Base-by-base conservation (phyloP, 179 eudicot species). In the Heliamphora pulchella region DNA sequence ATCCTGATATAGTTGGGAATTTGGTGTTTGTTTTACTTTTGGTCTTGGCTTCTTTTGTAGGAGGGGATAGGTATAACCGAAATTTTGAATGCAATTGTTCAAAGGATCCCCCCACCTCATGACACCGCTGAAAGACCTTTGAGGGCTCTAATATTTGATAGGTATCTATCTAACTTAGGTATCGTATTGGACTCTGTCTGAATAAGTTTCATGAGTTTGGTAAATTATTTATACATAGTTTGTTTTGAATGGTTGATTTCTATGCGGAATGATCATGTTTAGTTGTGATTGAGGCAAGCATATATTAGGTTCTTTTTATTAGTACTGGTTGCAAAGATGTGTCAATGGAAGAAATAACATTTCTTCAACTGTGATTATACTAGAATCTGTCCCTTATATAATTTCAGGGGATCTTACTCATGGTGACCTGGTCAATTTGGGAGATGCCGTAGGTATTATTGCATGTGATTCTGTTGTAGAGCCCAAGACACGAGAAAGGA, bases 101-200 rank as follows among this genome's bases (percentile, higher is more conserved):
- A 87, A 82, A 93, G 76, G 90, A 76, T 96, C 80, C 97, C 99
- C 47, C 91, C 98, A 79, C 98, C 99, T 83, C 82, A 4, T 74
- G 92, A 91, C 71, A 89, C 89, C 78, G 84, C 96, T 80, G 81
- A 91, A 80, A 84, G 79, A 82, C 90, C 98, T 75, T 89, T 96
- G 84, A 94, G 98, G 88, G 98, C 99, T 84, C 90, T 96, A 74
- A 96, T 96, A 85, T 96, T 96, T 90, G 99, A 96, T 83, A 96
- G 99, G 99, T 96, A 90, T 76, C 46, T 13, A 11, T 31, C 61
- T 81, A 55, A 72, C 74, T 78, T 81, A 70, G 80, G 78, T 75
- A 57, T 78, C 74, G 41, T 74, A 68, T 75, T 74, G 61, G n/a
- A 79, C 76, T 75, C 74, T 41, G 57, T 58, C 22, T 58, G 39